A percentile compares a stretch with the other conserved stretches of the same genome.
phyloP scores from a whole-genome alignment of 345 rosid genomes.

The Sonneratia caseolaris region DNA sequence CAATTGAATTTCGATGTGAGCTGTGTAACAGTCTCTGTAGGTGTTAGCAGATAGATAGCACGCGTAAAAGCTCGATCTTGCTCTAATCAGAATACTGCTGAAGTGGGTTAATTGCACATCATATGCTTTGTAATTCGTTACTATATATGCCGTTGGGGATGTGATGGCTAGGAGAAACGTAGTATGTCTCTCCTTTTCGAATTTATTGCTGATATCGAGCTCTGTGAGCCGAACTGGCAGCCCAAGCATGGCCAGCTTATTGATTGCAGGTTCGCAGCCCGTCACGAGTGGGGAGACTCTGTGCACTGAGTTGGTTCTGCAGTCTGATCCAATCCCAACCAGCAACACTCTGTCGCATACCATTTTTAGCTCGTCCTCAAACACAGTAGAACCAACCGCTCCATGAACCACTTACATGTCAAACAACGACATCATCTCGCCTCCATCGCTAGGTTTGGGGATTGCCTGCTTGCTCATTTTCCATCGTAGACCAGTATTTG shows the following conservation, averaged over 20 bases:
- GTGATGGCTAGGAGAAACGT: not conserved
- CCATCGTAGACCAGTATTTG: too few species aligned
- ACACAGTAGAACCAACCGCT: slow-evolving; percentile 51
- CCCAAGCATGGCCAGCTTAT: slow-evolving; percentile 54
- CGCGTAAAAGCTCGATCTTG: too few species aligned
- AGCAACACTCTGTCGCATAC: slow-evolving; percentile 69
- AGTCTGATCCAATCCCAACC: slow-evolving; percentile 55
- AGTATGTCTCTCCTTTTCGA: slow-evolving; percentile 41
- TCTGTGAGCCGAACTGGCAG: slow-evolving; percentile 87
- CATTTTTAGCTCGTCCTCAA: slow-evolving; percentile 83
- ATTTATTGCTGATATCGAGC: slow-evolving; percentile 43
- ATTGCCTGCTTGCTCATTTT: not conserved
- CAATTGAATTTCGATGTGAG: too few species aligned
- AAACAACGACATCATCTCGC: too few species aligned
- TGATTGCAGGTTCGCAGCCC: slow-evolving; percentile 28
- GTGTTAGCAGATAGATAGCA: too few species aligned
- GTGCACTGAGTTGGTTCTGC: slow-evolving; percentile 59
- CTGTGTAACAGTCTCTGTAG: too few species aligned
- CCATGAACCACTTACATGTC: too few species aligned
- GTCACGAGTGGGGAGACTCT: slow-evolving; percentile 58
- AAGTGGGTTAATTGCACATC: too few species aligned
- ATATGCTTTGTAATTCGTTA: not conserved
- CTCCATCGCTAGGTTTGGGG: not conserved
- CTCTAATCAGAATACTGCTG: too few species aligned
- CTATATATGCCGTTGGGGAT: not conserved